These are phyloP conservation scores for Phaeolepiota aurea DNA, from an alignment of 768 basidiomycete genomes.

Conservation along the genomic window DNA sequence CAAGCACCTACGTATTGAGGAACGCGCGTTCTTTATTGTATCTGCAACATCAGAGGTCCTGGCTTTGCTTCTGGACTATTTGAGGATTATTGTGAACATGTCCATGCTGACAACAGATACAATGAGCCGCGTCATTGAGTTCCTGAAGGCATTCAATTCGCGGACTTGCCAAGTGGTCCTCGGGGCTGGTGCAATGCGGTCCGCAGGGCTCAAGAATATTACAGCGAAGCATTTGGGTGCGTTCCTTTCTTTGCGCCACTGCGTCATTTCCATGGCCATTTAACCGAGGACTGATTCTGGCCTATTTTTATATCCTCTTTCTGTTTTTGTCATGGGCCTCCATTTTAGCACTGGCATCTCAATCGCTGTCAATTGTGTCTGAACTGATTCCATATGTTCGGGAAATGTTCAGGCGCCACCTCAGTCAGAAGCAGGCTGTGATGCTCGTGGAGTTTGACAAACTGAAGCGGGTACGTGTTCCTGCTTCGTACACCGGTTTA, in stretches of 20 bases:
- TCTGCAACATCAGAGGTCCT: constrained; percentile 75
- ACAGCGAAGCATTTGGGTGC: constrained; percentile 93
- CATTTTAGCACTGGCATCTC: constrained; percentile 79
- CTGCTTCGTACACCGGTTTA: too few relatives aligned
- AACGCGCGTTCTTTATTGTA: constrained; percentile 78
- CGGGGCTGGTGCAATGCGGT: constrained; percentile 98
- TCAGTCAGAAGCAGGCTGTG: constrained; percentile 90
- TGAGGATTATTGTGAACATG: constrained; percentile 81
- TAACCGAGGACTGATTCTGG: constrained; percentile 1
- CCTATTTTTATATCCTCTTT: not conserved
- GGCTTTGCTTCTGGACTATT: constrained; percentile 71
- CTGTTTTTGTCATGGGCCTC: constrained; percentile 1
- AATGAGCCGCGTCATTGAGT: constrained; percentile 93
- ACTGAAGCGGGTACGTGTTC: constrained; percentile 85
- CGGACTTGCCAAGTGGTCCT: constrained; percentile 96
- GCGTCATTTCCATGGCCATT: constrained; percentile 2
- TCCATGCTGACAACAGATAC: constrained; percentile 86
- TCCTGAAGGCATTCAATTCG: constrained; percentile 96
- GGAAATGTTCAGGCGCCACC: constrained; percentile 88
- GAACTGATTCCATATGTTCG: constrained; percentile 93
- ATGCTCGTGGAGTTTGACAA: constrained; percentile 98
- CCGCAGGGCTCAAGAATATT: constrained; percentile 95
- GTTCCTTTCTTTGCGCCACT: constrained; percentile 6
- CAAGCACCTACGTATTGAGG: constrained; percentile 75
- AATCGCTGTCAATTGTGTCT: constrained; percentile 90